These are phyloP conservation scores for Bonia amplexicaulis DNA, from an alignment of 176 grass and related monocot genomes.

Conservation along the genomic window DNA sequence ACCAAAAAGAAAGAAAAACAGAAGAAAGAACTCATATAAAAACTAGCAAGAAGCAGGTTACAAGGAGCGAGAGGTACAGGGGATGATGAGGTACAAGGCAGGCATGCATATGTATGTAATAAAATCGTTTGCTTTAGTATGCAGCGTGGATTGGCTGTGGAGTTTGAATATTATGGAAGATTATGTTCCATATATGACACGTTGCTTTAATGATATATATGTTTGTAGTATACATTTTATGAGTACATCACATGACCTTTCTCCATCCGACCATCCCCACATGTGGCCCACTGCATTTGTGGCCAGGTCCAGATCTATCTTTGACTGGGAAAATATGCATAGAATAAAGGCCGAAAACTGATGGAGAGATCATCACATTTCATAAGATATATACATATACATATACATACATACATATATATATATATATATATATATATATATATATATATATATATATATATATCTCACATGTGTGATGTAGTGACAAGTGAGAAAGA, in stretches of 20 bases:
- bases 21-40: neutral
- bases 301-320: slow-evolving; percentile 84
- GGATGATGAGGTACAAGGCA: slow-evolving; percentile 11
- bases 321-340: slow-evolving; percentile 58
- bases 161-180: slow-evolving; percentile 87
- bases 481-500: slow-evolving; percentile 21
- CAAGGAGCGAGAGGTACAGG: neutral
- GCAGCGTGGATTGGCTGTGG: slow-evolving; percentile 44
- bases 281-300: slow-evolving; percentile 73
- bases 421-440: slow-evolving; percentile 3
- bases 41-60: slow-evolving; percentile 21
- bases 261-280: slow-evolving; percentile 65
- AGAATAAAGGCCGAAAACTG: slow-evolving; percentile 37
- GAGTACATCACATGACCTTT: slow-evolving; percentile 82
- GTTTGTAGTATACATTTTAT: slow-evolving; percentile 62
- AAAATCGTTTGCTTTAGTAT: slow-evolving; percentile 19
- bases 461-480: neutral
- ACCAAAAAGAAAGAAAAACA: slow-evolving; percentile 4
- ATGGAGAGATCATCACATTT: slow-evolving; percentile 13
- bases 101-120: neutral
- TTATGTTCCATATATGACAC: slow-evolving; percentile 86
- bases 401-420: too few relatives aligned
- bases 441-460: neutral
- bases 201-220: slow-evolving; percentile 49
- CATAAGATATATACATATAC: slow-evolving; percentile 3